Conservation (phyloP, 345 rosid species). For the Clausena lansium region DNA sequence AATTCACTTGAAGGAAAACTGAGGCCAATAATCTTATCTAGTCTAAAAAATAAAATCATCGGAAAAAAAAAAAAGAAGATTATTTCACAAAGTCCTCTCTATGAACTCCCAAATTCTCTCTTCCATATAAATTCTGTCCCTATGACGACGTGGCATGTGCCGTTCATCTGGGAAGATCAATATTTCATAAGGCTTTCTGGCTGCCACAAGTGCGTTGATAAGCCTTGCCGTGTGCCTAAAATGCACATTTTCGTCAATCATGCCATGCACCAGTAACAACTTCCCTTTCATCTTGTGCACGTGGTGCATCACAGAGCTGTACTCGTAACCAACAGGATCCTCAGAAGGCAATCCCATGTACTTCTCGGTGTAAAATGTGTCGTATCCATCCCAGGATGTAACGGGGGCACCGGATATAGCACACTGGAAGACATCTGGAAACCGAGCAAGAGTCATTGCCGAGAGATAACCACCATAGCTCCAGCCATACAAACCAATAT, state of each 20-base stretch:
- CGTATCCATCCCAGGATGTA: slow-evolving; percentile 96
- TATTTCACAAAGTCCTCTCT: slow-evolving; percentile 60
- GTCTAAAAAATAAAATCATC: no score
- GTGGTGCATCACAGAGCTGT: slow-evolving; percentile 76
- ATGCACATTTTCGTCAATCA: slow-evolving; percentile 96
- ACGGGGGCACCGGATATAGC: slow-evolving; percentile 92
- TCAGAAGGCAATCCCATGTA: slow-evolving; percentile 85
- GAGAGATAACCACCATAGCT: slow-evolving; percentile 98
- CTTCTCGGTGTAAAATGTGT: slow-evolving; percentile 88
- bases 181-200: slow-evolving; percentile 67
- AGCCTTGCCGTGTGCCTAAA: slow-evolving; percentile 93
- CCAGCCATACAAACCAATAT: slow-evolving; percentile 83
- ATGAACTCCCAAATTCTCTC: slow-evolving; percentile 91
- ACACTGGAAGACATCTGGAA: slow-evolving; percentile 66
- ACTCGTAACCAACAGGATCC: slow-evolving; percentile 36
- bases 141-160: slow-evolving; percentile 71
- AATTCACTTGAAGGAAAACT: background rate
- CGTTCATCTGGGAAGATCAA: slow-evolving; percentile 87
- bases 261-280: slow-evolving; percentile 79
- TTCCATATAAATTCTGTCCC: slow-evolving; percentile 83
- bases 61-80: background rate
- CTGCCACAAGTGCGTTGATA: slow-evolving; percentile 72
- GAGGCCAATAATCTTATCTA: background rate
- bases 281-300: slow-evolving; percentile 61
- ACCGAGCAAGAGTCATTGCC: slow-evolving; percentile 58